Conservation (phyloP, 768 basidiomycete genomes). For the Macrolepiota dolichaula region DNA sequence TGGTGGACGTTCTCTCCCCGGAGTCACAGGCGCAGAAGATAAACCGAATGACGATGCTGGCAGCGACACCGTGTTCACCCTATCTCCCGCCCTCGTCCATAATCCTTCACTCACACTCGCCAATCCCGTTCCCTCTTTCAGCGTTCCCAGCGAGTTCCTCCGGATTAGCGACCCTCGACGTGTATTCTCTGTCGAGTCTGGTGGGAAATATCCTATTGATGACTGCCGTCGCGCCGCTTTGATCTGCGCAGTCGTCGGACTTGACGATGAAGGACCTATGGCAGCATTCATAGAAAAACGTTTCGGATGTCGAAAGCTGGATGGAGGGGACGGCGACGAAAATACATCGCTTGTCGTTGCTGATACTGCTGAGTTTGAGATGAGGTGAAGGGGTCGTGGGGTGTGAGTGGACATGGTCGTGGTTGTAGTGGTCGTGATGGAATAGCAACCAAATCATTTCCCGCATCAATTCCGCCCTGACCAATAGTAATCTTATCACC, state of each 20-base stretch:
- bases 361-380: not conserved
- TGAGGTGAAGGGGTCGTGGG: conserved; percentile 11
- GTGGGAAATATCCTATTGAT: conserved; percentile 49
- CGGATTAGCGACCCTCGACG: conserved; percentile 13
- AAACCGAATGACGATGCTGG: conserved; percentile 1
- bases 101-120: conserved; percentile 9
- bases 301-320: not conserved
- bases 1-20: conserved; percentile 35
- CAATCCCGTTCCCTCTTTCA: not conserved
- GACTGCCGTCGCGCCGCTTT: conserved; percentile 41
- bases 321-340: conserved; percentile 1
- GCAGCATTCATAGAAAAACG: conserved; percentile 3
- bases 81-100: conserved; percentile 20
- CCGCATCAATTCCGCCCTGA: not conserved
- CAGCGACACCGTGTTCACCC: conserved; percentile 23
- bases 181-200: conserved; percentile 16
- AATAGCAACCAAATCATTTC: not conserved
- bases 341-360: not conserved
- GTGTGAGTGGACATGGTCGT: not conserved
- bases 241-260: not conserved
- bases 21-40: conserved; percentile 10
- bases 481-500: not conserved
- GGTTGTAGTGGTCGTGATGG: not conserved
- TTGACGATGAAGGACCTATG: not conserved
- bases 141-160: conserved; percentile 11